These are phyloP conservation scores for Diaporthe ampelina DNA, from an alignment of 2,329 filamentous ascomycete genomes.

Conservation along the genomic window DNA sequence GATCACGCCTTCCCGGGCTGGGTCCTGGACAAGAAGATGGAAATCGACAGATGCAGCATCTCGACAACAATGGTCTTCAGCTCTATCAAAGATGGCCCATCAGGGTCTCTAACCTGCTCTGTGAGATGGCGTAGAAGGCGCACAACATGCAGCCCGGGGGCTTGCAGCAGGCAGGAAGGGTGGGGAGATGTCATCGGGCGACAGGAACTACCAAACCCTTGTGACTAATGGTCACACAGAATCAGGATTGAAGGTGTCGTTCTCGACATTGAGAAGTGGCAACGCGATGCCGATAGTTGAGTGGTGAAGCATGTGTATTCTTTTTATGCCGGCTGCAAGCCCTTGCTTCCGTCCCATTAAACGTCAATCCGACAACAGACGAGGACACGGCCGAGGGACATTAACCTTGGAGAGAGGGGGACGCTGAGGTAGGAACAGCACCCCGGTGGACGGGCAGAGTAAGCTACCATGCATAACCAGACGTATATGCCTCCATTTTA, in stretches of 20 bases:
- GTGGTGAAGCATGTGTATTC: not conserved
- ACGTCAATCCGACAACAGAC: not conserved
- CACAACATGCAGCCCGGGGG: slow-evolving; percentile 4
- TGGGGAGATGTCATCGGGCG: not conserved
- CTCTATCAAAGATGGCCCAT: not conserved
- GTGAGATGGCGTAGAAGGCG: not conserved
- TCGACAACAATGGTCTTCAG: slow-evolving; percentile 1
- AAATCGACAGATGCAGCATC: not conserved
- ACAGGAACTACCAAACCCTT: not conserved
- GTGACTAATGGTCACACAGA: not conserved
- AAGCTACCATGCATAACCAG: not conserved
- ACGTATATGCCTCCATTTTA: not conserved
- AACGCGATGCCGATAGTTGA: not conserved
- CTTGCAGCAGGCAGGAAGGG: slow-evolving; percentile 1
- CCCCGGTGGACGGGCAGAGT: not conserved
- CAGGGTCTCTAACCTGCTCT: not conserved
- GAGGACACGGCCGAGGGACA: not conserved
- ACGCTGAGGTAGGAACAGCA: not conserved
- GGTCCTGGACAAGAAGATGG: not conserved
- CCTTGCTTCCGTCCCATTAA: slow-evolving; percentile 7
- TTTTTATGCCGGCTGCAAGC: slow-evolving; percentile 10
- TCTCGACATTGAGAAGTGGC: not conserved
- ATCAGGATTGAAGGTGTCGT: not conserved
- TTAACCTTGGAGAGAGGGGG: not conserved
- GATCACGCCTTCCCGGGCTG: not conserved